These are phyloP conservation scores for Monilinia laxa DNA, from an alignment of 2,329 filamentous ascomycete species.

Conservation along the genomic window DNA sequence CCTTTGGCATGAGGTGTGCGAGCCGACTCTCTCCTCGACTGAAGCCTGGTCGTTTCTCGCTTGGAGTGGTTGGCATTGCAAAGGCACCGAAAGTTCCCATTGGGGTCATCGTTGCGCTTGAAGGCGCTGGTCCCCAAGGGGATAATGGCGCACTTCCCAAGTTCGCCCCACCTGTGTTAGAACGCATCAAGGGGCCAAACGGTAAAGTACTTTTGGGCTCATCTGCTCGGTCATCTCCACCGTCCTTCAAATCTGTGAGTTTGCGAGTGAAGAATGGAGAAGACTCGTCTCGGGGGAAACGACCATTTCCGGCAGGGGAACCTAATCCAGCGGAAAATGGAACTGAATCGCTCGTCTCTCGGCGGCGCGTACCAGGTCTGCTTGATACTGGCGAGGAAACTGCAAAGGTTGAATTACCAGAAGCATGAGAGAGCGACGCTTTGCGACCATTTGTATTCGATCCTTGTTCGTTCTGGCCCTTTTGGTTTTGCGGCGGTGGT, in stretches of 20 bases:
- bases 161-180: constrained; percentile 52
- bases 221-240: constrained; percentile 53
- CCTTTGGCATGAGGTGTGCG: constrained; percentile 80
- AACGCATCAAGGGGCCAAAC: constrained; percentile 53
- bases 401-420: constrained; percentile 61
- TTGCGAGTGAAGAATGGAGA: constrained; percentile 59
- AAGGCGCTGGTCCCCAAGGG: constrained; percentile 46
- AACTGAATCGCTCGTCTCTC: constrained; percentile 75
- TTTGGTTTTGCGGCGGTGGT: constrained; percentile 66
- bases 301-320: constrained; percentile 60
- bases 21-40: constrained; percentile 77
- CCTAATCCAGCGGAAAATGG: constrained; percentile 47
- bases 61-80: constrained; percentile 60
- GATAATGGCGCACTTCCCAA: constrained; percentile 47
- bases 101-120: constrained; percentile 64
- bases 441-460: constrained; percentile 69
- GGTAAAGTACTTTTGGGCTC: constrained; percentile 44
- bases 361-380: constrained; percentile 74
- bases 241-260: constrained; percentile 52
- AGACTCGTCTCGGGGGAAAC: constrained; percentile 62
- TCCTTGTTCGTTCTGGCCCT: constrained; percentile 57
- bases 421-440: constrained; percentile 70
- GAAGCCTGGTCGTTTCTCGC: constrained; percentile 70
- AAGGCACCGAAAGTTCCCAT: constrained; percentile 92
- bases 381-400: constrained; percentile 70